Evolutionary conservation across 2,329 filamentous ascomycete genomes (phyloP), one percentile per base, ranked within the genome.

Genomic region (Cercospora zeae-maydis): DNA sequence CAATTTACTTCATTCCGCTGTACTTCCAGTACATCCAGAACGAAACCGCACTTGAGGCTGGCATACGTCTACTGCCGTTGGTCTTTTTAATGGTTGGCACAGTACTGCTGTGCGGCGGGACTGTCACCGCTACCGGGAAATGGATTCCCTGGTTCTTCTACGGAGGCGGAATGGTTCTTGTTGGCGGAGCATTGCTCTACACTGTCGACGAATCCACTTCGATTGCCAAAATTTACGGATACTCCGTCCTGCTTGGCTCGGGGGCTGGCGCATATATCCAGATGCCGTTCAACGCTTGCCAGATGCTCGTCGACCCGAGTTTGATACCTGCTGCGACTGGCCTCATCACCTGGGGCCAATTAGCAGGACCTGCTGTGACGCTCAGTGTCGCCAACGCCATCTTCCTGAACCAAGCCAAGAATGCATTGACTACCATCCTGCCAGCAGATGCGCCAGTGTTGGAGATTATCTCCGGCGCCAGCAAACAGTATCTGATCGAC

Each of bases 1-100:
- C 76, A 0, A 74, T 82, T 6, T 86, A 85, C 73, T 86, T 82
- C 71, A 79, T 82, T 7, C 83, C 84, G 0, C 73, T 85, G 19
- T 60, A 57, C 73, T 85, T 85, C 70, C 80, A 83, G 62, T 86
- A 85, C 68, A 77, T 76, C 0, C 75, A 74, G 2, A 78, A 78
- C 4, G 80, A 82, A 45, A 71, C 66, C 0, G 73, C 79, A 0
- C 67, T 82, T 2, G 63, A 76, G 13, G 75, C 79, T 9, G 79
- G 76, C 1, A 75, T 79, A 1, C 73, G 75, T 9, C 70, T 82
- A 1, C 69, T 82, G 1, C 81, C 80, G 0, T 54, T 62, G 24
- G 55, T 63, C 51, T 16, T 59, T 4, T 39, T 65, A 9, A 54
- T 60, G 24, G 56, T 61, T 16, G 36, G 52, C 1, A 58, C 57